These are phyloP conservation scores for Rhizophlyctis rosea DNA, from an alignment of 192 early-diverging fungal species.

Conservation along the genomic window DNA sequence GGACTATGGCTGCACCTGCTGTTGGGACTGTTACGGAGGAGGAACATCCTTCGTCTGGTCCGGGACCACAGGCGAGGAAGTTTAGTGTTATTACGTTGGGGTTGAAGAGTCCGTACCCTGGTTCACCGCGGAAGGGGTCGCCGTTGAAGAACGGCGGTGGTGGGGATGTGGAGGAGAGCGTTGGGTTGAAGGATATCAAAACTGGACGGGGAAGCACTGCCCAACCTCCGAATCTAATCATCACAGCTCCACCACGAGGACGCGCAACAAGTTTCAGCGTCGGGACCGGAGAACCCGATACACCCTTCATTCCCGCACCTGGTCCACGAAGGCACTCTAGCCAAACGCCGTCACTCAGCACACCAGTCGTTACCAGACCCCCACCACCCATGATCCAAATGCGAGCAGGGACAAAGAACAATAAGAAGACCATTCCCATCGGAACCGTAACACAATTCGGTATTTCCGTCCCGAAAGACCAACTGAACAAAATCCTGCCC, in stretches of 20 bases:
- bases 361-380: neutral
- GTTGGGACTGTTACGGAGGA: slow-evolving; percentile 34
- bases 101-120: slow-evolving; percentile 15
- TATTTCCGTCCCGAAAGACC: slow-evolving; percentile 25
- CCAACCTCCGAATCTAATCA: neutral
- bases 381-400: neutral
- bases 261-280: neutral
- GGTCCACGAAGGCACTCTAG: too few relatives aligned
- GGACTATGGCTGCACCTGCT: slow-evolving; percentile 40
- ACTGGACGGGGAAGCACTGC: too few relatives aligned
- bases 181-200: neutral
- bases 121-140: slow-evolving; percentile 10
- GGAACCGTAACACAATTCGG: slow-evolving; percentile 44
- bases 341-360: too few relatives aligned
- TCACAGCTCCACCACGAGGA: neutral
- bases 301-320: neutral
- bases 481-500: slow-evolving; percentile 26
- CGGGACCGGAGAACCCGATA: neutral
- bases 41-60: slow-evolving; percentile 16
- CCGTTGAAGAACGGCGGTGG: neutral
- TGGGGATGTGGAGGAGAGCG: neutral
- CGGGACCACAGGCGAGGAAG: slow-evolving; percentile 23
- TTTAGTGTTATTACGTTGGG: slow-evolving; percentile 20
- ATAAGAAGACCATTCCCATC: slow-evolving; percentile 16
- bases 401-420: neutral